Percentiles rank a stretch among this genome's conserved stretches.
Conservation (phyloP, 257 asterid genomes). For the Fraxinus quadrangulata region DNA sequence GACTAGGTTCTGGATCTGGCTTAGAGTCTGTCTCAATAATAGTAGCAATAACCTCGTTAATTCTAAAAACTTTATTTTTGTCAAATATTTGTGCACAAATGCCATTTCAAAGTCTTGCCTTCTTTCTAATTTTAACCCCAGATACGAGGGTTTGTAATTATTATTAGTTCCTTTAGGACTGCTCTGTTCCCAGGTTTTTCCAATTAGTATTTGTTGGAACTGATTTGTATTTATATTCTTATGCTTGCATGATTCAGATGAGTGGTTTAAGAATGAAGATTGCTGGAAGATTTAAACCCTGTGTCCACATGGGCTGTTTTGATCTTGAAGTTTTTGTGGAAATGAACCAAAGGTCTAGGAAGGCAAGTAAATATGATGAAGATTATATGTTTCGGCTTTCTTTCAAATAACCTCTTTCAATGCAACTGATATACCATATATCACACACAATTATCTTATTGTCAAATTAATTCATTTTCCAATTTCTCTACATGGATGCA, state of each 20-base stretch:
- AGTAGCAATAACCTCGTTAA: not conserved
- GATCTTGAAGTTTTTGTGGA: slow-evolving; percentile 95
- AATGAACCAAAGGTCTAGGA: slow-evolving; percentile 95
- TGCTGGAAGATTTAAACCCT: slow-evolving; percentile 92
- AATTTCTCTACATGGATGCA: slow-evolving; percentile 44
- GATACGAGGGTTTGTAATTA: not conserved
- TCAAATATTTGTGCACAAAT: not conserved
- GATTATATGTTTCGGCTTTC: slow-evolving; percentile 2
- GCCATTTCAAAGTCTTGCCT: not conserved
- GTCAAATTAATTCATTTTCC: not conserved
- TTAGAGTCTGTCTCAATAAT: not conserved
- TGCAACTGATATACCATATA: slow-evolving; percentile 1
- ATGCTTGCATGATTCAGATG: slow-evolving; percentile 60
- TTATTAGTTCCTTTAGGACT: not conserved
- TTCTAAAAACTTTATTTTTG: not conserved
- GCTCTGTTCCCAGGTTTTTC: not conserved
- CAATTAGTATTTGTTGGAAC: not conserved
- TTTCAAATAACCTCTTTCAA: not conserved
- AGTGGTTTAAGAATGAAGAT: slow-evolving; percentile 95
- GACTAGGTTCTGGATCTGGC: not conserved
- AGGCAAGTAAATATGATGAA: slow-evolving; percentile 59
- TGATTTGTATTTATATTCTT: slow-evolving; percentile 23
- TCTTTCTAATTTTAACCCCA: not conserved
- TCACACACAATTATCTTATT: not conserved
- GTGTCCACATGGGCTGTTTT: slow-evolving; percentile 96